Percentiles rank a stretch among this genome's conserved stretches.
These are phyloP conservation scores for Wickerhamiella bombiphila DNA, from an alignment of 805 yeast species.

Conservation along the genomic window DNA sequence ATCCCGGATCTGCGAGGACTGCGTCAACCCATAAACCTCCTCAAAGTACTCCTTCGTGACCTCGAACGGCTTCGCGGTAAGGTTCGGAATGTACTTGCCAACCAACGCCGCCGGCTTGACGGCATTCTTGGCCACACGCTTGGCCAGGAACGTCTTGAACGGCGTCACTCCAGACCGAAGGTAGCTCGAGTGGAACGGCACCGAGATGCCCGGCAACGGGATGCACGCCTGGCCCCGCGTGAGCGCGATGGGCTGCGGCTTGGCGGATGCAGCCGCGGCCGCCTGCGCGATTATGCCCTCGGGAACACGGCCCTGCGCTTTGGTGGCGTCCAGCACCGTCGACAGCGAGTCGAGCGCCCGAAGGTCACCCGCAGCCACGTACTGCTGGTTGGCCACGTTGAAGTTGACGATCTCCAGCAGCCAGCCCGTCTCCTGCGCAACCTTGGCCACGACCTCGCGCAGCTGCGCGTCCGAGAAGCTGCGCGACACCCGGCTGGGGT, in stretches of 20 bases:
- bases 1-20: conserved; percentile 76
- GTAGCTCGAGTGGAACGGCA: conserved; percentile 99
- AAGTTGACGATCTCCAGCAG: conserved; percentile 94
- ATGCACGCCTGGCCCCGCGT: conserved; percentile 98
- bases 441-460: conserved; percentile 84
- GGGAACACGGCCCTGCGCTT: conserved; percentile 75
- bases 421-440: conserved; percentile 76
- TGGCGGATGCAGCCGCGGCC: conserved; percentile 62
- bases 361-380: conserved; percentile 97
- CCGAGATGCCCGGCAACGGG: conserved; percentile 97
- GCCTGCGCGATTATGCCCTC: conserved; percentile 84
- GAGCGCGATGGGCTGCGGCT: conserved; percentile 92
- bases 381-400: conserved; percentile 96
- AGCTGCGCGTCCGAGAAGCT: conserved; percentile 89
- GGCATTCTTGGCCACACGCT: conserved; percentile 89
- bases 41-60: conserved; percentile 94
- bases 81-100: conserved; percentile 94
- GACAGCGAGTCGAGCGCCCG: conserved; percentile 87
- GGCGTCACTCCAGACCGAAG: conserved; percentile 97
- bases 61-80: conserved; percentile 95
- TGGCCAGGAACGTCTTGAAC: conserved; percentile 91
- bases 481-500: conserved; percentile 82
- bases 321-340: conserved; percentile 85
- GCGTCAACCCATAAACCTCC: conserved; percentile 84
- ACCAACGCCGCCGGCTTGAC: conserved; percentile 87